Evolutionary conservation across 1,284 basidiomycete species (phyloP).

Genomic region (Sporisorium exsertum): DNA sequence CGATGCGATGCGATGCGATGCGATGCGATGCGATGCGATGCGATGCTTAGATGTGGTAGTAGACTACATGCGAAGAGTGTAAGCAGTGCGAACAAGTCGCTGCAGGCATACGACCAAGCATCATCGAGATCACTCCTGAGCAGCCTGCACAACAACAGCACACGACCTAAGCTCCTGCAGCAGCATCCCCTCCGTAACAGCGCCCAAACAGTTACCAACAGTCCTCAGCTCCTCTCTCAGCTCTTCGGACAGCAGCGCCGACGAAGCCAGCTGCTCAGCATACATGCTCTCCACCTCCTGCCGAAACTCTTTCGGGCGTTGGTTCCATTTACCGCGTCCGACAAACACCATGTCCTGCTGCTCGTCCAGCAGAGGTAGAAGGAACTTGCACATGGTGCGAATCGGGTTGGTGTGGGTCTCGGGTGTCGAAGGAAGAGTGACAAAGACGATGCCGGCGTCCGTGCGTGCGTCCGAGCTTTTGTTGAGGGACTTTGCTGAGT

Average conservation of each 20-base stretch:
- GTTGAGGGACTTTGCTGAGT: neutral
- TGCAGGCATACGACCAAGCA: neutral
- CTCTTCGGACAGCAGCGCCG: constrained; percentile 10
- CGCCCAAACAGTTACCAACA: constrained; percentile 41
- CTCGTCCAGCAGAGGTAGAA: constrained; percentile 28
- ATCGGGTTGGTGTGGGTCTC: constrained; percentile 13
- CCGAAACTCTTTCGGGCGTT: constrained; percentile 42
- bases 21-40: neutral
- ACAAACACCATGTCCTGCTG: constrained; percentile 44
- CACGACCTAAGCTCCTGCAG: constrained; percentile 12
- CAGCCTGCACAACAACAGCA: constrained; percentile 28
- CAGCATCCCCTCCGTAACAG: constrained; percentile 38
- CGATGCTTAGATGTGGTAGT: neutral
- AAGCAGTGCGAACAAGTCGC: neutral
- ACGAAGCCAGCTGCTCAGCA: neutral
- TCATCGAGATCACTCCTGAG: constrained; percentile 12
- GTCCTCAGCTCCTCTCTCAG: constrained; percentile 21
- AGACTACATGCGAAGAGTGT: neutral
- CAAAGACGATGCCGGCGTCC: constrained; percentile 27
- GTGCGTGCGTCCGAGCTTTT: neutral
- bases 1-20: neutral
- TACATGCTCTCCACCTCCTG: constrained; percentile 39
- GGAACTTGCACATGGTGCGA: constrained; percentile 16
- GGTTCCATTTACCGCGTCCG: constrained; percentile 50
- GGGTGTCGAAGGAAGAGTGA: constrained; percentile 16